Conservation (phyloP, 2,329 filamentous ascomycete species). For the Penicillium sp. region DNA sequence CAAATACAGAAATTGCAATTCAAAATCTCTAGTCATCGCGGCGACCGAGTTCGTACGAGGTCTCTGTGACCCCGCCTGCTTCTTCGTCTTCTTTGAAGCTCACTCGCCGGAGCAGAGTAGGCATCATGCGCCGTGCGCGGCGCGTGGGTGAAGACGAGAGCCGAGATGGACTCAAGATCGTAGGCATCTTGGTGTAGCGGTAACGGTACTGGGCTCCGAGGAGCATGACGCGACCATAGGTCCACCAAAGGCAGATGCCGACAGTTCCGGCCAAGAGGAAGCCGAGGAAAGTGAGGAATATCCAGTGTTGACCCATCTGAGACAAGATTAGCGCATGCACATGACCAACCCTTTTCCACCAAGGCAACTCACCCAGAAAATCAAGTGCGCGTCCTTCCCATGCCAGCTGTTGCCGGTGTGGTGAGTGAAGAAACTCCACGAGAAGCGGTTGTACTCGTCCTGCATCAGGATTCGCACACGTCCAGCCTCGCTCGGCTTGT, state of each 20-base stretch:
- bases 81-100: constrained; percentile 45
- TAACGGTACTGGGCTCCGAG: constrained; percentile 42
- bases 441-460: constrained; percentile 64
- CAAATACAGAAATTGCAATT: constrained; percentile 15
- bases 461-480: constrained; percentile 67
- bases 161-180: constrained; percentile 26
- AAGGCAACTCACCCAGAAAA: constrained; percentile 56
- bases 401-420: constrained; percentile 66
- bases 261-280: constrained; percentile 50
- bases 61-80: constrained; percentile 30
- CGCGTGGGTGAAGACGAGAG: constrained; percentile 35
- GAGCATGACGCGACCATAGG: constrained; percentile 49
- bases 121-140: constrained; percentile 34
- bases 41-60: constrained; percentile 40
- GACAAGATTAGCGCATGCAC: neutral
- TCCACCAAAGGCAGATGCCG: constrained; percentile 50
- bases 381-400: constrained; percentile 60
- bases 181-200: constrained; percentile 36
- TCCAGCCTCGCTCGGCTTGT: constrained; percentile 42
- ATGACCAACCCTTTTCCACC: neutral
- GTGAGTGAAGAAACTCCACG: constrained; percentile 71
- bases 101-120: constrained; percentile 37
- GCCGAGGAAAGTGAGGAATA: constrained; percentile 53
- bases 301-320: constrained; percentile 56
- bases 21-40: constrained; percentile 30